Evolutionary conservation across 352 stramenopile species (phyloP), one percentile per base, ranked within the genome.

Genomic region (Phytophthora melonis): DNA sequence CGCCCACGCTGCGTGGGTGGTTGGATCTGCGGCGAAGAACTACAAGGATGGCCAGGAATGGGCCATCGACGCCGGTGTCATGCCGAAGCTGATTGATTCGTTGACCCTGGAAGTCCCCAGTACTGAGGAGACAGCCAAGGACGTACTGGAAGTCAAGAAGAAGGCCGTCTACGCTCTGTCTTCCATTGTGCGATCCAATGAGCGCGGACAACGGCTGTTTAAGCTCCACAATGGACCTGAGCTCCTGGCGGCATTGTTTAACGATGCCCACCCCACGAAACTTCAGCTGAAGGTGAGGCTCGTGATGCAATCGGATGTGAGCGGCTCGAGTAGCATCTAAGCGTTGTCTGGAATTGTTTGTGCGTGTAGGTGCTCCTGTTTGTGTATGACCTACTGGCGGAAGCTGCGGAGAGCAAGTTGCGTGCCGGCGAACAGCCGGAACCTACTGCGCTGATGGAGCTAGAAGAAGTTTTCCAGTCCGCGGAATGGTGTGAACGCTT

Each of bases 21-120:
- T 94, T 58, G 89, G 88, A 23, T 94, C 78, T 27, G 89, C 89
- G 1, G 82, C 86, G 19, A 96, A 96, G 74, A 93, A 94, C 74
- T 96, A 93, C 75, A 82, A 88, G 41, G 88, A 96, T 49, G 89
- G 84, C 0, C 88, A 96, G 64, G 79, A 90, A 47, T 96, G 88
- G 89, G 86, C 86, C 25, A 93, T 95, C 52, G 84, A 92, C 61
- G 82, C 86, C 3, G 89, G 89, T 18, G 82, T 81, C 18, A 65
- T 96, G n/a, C 89, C 89, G 0, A 89, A 88, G 50, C 68, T 95
- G 30, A 53, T 96, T 11, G 67, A 86, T 7, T 88, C 87, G 13
- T 68, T 96, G 19, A 64, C 62, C 3, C 55, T 94, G n/a, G 60
- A 82, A 19, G 45, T 83, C 5, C 55, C 49, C 0, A 78, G 43